Percentiles rank a stretch among this genome's conserved stretches.
Evolutionary conservation across 352 stramenopile species (phyloP).

Genomic region (Globisporangium alternatum): DNA sequence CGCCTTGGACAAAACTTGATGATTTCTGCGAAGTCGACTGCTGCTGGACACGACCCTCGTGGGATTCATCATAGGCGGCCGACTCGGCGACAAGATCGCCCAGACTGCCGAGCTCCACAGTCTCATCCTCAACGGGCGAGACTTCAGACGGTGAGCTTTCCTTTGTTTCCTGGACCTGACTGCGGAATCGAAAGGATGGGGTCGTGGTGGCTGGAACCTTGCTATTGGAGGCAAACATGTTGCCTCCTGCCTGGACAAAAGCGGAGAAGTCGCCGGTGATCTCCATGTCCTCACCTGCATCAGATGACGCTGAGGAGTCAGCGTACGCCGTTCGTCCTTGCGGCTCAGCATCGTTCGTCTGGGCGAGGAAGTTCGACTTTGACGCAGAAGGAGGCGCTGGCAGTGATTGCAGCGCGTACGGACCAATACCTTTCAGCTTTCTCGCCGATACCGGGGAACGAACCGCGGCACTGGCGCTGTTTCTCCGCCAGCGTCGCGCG

Average conservation of each 20-base stretch:
- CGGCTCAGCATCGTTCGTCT: constrained; percentile 9
- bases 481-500: constrained; percentile 45
- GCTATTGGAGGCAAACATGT: constrained; percentile 13
- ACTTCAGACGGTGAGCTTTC: constrained; percentile 25
- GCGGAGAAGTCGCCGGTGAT: constrained; percentile 75
- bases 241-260: constrained; percentile 29
- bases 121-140: constrained; percentile 37
- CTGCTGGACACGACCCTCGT: constrained; percentile 19
- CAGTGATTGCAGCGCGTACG: constrained; percentile 5
- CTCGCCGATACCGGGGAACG: constrained; percentile 17
- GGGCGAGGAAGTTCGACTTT: constrained; percentile 46
- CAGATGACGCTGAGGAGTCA: constrained; percentile 75
- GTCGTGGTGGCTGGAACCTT: constrained; percentile 6
- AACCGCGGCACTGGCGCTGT: constrained; percentile 27
- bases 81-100: constrained; percentile 56
- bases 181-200: constrained; percentile 14
- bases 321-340: constrained; percentile 48
- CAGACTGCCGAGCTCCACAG: constrained; percentile 59
- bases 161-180: constrained; percentile 11
- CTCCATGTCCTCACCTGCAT: constrained; percentile 84
- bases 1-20: constrained; percentile 8
- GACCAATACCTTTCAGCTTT: constrained; percentile 18
- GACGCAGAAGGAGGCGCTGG: constrained; percentile 12
- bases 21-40: constrained; percentile 11
- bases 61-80: constrained; percentile 34